Evolutionary conservation across 345 rosid genomes (phyloP).

Genomic region (Eucalyptus regnans): DNA sequence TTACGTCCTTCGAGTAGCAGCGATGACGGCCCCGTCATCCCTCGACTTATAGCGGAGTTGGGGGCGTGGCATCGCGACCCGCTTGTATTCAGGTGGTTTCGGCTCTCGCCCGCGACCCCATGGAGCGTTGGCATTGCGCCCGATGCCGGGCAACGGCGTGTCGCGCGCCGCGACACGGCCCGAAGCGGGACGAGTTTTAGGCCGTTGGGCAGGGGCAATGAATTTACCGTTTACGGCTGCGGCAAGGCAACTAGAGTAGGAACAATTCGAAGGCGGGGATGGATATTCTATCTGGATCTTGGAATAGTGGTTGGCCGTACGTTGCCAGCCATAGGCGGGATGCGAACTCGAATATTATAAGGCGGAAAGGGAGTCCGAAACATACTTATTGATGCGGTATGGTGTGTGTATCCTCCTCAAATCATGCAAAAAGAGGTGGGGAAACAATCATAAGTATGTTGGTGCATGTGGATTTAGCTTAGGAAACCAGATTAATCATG

Average conservation of each 20-base stretch:
- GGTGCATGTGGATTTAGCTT: neutral
- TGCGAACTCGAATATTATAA: neutral
- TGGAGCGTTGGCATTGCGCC: neutral
- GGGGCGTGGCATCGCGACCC: neutral
- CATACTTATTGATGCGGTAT: neutral
- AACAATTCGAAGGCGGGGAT: neutral
- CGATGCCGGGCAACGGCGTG: neutral
- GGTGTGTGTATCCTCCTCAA: neutral
- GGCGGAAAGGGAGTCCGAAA: neutral
- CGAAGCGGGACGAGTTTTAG: neutral
- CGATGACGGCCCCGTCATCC: neutral
- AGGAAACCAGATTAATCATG: neutral
- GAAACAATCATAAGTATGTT: neutral
- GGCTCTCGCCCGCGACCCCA: neutral
- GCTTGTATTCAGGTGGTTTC: neutral
- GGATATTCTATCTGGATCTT: neutral
- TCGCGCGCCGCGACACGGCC: neutral
- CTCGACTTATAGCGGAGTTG: neutral
- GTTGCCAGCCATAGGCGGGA: neutral
- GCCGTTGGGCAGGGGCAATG: neutral
- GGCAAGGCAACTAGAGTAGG: neutral
- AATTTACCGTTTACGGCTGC: neutral
- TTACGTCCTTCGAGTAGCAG: slow-evolving; percentile 2
- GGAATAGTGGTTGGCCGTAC: neutral
- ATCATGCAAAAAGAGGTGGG: neutral